Base-by-base conservation (phyloP, 2,329 filamentous ascomycete species). In the Aureobasidium lini region DNA sequence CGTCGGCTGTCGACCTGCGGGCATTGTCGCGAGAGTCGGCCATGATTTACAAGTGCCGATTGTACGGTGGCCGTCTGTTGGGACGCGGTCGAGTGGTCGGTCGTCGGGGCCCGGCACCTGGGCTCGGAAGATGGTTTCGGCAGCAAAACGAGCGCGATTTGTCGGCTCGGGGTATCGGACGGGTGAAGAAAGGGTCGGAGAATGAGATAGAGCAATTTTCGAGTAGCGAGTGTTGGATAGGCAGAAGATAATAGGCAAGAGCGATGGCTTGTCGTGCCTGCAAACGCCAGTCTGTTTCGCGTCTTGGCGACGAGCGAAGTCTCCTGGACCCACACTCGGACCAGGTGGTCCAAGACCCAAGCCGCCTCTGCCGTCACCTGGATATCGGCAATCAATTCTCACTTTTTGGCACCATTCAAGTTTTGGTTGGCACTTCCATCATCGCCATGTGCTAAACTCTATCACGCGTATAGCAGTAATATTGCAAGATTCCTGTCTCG, bases 1-100 rank as follows among this genome's bases (percentile, higher is more conserved):
- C 72, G 67, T 80, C 72, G 56, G 34, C 43, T 7, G 54, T 48
- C 43, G 54, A 57, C 11, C 10, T 44, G 43, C 54, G 54, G 28
- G 39, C 16, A 7, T 48, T 13, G 7, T 57, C n/a, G 32, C 54
- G 54, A 16, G 15, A 23, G 54, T 52, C 32, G 49, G 50, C 43
- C 43, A 57, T 60, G 57, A 13, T 46, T 52, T 50, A 53, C 13
- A 23, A 29, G 42, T 23, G 40, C 54, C 40, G 40, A 31, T 16
- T 10, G 36, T 50, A 15, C 15, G 42, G 36, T 48, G 34, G 28
- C 11, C 23, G 23, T 8, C 15, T 28, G 54, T 47, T 57, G 43
- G 23, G 54, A 57, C 42, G 43, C 43, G 42, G 43, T 57, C 42
- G 43, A 48, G 43, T 48, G 43, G 39, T 40, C 32, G 54, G 43